phyloP scores from a whole-genome alignment of 345 rosid genomes.

The Pseudoturritis turrita region DNA sequence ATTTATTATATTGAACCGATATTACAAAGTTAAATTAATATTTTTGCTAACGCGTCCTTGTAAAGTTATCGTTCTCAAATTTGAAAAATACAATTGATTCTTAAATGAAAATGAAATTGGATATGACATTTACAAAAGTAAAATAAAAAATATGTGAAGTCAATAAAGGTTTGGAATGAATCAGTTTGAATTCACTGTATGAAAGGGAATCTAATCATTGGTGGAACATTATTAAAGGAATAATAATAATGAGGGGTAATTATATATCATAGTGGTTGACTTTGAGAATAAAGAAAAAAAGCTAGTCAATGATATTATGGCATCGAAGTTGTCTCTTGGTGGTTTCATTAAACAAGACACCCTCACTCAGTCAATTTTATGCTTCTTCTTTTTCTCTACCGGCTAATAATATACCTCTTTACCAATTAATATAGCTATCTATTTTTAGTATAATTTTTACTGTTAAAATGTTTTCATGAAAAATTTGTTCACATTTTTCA shows the following conservation, averaged over 20 bases:
- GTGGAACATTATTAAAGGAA: conserved; percentile 1
- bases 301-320: conserved; percentile 12
- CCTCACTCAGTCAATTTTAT: not conserved
- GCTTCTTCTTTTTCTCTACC: not conserved
- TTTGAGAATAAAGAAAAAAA: conserved; percentile 3
- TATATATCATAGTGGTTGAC: not conserved
- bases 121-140: not conserved
- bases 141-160: not conserved
- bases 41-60: too few species aligned
- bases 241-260: not conserved
- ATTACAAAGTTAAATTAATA: too few species aligned
- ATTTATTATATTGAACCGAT: too few species aligned
- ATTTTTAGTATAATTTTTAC: not conserved
- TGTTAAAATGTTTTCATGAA: not conserved
- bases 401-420: not conserved
- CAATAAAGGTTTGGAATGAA: conserved; percentile 6
- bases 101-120: not conserved
- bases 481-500: not conserved
- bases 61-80: not conserved
- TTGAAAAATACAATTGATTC: not conserved
- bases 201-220: conserved; percentile 22
- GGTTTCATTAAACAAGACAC: conserved; percentile 24
- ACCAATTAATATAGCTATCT: not conserved
- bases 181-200: conserved; percentile 17
- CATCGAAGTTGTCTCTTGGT: not conserved